Conservation (phyloP, 768 basidiomycete species). For the Dentipellis sp. region DNA sequence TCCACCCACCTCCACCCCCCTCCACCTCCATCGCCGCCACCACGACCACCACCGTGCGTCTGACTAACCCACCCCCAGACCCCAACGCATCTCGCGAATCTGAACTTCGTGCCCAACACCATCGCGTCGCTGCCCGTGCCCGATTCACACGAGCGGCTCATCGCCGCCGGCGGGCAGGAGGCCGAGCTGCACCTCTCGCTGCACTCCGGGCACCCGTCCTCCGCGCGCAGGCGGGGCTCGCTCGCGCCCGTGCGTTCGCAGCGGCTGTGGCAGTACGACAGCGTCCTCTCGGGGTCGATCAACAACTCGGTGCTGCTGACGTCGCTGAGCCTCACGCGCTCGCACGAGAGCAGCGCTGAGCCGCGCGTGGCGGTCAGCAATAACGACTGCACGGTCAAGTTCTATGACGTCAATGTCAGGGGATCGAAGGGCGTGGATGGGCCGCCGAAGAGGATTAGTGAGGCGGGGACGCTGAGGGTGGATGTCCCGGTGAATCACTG, state of each 20-base stretch:
- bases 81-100: constrained; percentile 40
- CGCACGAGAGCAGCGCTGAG: constrained; percentile 56
- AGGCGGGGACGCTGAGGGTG: constrained; percentile 46
- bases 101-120: constrained; percentile 55
- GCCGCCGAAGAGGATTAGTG: constrained; percentile 31
- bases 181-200: constrained; percentile 62
- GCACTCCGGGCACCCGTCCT: constrained; percentile 19
- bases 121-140: constrained; percentile 47
- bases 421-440: constrained; percentile 21
- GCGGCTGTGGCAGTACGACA: constrained; percentile 45
- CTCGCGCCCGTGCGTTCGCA: constrained; percentile 11
- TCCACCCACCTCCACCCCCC: neutral
- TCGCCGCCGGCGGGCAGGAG: constrained; percentile 71
- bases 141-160: constrained; percentile 43
- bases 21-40: neutral
- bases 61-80: neutral
- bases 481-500: constrained; percentile 78
- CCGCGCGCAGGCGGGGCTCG: constrained; percentile 6
- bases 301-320: constrained; percentile 74
- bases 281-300: constrained; percentile 54
- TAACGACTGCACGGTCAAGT: constrained; percentile 75
- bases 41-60: neutral
- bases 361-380: constrained; percentile 79
- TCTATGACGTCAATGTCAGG: constrained; percentile 66
- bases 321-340: constrained; percentile 49